A percentile compares a stretch with the other conserved stretches of the same genome.
These are phyloP conservation scores for Fraxinus sp. DNA, from an alignment of 305 asterid species.

Conservation along the genomic window DNA sequence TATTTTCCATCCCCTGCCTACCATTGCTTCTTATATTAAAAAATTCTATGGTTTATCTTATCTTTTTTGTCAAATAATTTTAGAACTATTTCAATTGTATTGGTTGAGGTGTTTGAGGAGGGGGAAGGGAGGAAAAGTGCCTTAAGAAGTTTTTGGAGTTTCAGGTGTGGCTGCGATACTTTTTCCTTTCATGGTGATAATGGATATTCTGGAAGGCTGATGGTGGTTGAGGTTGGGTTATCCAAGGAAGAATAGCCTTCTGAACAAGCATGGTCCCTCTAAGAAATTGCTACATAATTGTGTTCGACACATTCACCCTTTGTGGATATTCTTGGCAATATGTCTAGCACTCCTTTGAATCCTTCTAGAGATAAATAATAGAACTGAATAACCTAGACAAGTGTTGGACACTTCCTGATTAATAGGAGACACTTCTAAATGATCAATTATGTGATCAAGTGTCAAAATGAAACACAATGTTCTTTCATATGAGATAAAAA, in stretches of 20 bases:
- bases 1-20: background rate
- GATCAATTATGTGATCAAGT: background rate
- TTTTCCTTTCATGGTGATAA: background rate
- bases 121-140: background rate
- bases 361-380: background rate
- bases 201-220: background rate
- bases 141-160: background rate
- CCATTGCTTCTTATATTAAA: background rate
- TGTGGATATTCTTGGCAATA: background rate
- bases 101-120: background rate
- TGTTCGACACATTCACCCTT: background rate
- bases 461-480: background rate
- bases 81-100: background rate
- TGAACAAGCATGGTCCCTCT: background rate
- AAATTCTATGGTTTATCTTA: background rate
- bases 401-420: background rate
- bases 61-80: background rate
- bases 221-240: background rate
- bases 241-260: background rate
- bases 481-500: background rate
- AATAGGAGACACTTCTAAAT: background rate
- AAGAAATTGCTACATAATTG: background rate
- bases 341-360: background rate
- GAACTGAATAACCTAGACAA: background rate
- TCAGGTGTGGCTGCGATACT: background rate